Percentiles rank a stretch among this genome's conserved stretches.
These are phyloP conservation scores for Picea sitchensis DNA, from an alignment of 75 land plant species.

Conservation along the genomic window DNA sequence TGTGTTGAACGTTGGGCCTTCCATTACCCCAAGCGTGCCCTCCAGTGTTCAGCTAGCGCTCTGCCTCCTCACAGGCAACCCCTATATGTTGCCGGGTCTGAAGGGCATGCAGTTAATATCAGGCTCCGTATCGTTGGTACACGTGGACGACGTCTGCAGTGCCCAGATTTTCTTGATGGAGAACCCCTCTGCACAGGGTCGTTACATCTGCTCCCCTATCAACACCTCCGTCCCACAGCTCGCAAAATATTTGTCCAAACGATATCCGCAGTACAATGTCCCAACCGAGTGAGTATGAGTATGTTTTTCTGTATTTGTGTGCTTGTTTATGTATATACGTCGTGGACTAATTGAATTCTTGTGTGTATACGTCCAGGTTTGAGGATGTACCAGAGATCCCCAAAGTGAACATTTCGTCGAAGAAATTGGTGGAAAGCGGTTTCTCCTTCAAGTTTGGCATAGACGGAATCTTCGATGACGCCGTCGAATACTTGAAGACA, in stretches of 20 bases:
- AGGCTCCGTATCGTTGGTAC: slow-evolving; percentile 62
- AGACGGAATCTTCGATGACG: slow-evolving; percentile 21
- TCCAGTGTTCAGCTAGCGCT: slow-evolving; percentile 34
- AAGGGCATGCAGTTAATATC: slow-evolving; percentile 50
- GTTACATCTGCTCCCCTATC: slow-evolving; percentile 62
- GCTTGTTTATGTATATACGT: no score
- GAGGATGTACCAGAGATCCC: slow-evolving; percentile 26
- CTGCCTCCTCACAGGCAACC: slow-evolving; percentile 44
- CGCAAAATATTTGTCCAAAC: slow-evolving; percentile 40
- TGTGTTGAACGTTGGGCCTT: slow-evolving; percentile 46
- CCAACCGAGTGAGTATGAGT: slow-evolving; percentile 44
- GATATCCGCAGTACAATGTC: slow-evolving; percentile 62
- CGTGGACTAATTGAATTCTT: no score
- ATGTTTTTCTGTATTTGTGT: no score
- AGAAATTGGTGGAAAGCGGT: slow-evolving; percentile 29
- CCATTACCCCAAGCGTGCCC: slow-evolving; percentile 35
- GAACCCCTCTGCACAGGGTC: slow-evolving; percentile 55
- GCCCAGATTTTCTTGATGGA: slow-evolving; percentile 69
- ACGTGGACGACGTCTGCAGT: slow-evolving; percentile 70
- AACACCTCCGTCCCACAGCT: slow-evolving; percentile 52
- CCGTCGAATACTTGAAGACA: slow-evolving; percentile 24
- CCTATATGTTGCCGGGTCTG: slow-evolving; percentile 11
- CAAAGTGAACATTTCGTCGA: slow-evolving; percentile 28
- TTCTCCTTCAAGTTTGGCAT: slow-evolving; percentile 15
- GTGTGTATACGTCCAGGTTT: slow-evolving; percentile 1